Conservation (phyloP, 805 yeast species). For the Wickerhamiella siamensis region DNA sequence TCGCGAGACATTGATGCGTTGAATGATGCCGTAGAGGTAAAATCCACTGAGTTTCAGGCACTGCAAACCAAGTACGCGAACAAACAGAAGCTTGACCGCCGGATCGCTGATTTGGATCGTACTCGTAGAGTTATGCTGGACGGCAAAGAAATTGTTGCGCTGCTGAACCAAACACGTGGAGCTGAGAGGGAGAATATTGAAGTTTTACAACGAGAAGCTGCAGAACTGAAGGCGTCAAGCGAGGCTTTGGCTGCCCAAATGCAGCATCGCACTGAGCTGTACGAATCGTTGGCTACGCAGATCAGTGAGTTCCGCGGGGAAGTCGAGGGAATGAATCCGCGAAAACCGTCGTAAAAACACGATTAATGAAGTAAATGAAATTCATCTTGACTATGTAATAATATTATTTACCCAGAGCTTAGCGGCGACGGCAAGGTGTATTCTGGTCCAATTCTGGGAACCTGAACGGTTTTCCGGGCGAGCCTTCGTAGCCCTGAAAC, state of each 20-base stretch:
- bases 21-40: constrained; percentile 4
- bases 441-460: constrained; percentile 5
- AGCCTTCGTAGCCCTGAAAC: constrained; percentile 1
- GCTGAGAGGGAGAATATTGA: constrained; percentile 12
- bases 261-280: too few relatives aligned
- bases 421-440: not conserved
- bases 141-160: constrained; percentile 10
- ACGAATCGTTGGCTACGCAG: not conserved
- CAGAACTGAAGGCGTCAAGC: constrained; percentile 12
- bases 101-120: not conserved
- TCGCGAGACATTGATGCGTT: not conserved
- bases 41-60: constrained; percentile 13
- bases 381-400: too few relatives aligned
- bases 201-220: constrained; percentile 16
- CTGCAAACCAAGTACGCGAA: constrained; percentile 11
- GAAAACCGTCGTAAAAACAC: not conserved
- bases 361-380: not conserved
- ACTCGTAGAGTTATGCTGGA: not conserved
- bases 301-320: not conserved
- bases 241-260: not conserved
- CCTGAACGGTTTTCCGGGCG: constrained; percentile 9
- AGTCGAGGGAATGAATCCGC: not conserved
- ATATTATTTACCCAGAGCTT: too few relatives aligned
- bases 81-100: constrained; percentile 8
- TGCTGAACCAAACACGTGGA: constrained; percentile 15